Evolutionary conservation across 108 stramenopile genomes (phyloP).

Genomic region (Parietichytrium sp.): DNA sequence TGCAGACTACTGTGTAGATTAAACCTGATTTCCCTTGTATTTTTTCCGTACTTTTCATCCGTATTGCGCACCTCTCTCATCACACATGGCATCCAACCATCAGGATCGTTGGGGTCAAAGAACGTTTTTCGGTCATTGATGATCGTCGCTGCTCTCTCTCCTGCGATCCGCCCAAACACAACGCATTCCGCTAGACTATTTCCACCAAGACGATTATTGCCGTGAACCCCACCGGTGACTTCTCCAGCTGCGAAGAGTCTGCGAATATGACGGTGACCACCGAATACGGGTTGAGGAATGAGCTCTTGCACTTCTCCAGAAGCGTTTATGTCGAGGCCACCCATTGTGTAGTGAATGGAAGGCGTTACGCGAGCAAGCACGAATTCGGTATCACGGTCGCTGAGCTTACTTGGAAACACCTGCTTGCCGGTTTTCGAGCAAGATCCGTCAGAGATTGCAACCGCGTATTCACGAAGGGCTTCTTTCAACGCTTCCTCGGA

Average conservation of each 20-base stretch:
- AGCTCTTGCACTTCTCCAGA: conserved; percentile 65
- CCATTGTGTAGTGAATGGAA: conserved; percentile 87
- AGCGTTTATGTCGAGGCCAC: conserved; percentile 73
- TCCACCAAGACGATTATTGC: conserved; percentile 76
- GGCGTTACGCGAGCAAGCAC: conserved; percentile 57
- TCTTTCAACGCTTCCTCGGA: background rate
- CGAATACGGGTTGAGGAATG: conserved; percentile 21
- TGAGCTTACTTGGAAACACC: background rate
- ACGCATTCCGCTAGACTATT: conserved; percentile 83
- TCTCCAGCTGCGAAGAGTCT: conserved; percentile 75
- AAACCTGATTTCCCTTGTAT: conserved; percentile 57
- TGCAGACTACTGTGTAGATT: conserved; percentile 58
- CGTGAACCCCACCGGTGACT: conserved; percentile 76
- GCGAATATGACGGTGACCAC: conserved; percentile 55
- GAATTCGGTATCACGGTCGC: background rate
- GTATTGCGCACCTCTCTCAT: conserved; percentile 58
- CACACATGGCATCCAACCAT: conserved; percentile 50
- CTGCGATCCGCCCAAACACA: conserved; percentile 80
- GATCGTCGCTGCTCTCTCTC: conserved; percentile 51
- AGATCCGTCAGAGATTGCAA: background rate
- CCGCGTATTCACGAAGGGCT: conserved; percentile 31
- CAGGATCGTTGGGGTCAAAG: background rate
- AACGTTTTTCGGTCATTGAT: background rate
- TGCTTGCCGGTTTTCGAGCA: conserved; percentile 1
- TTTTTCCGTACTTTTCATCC: conserved; percentile 58